Percentiles rank a stretch among this genome's conserved stretches.
Conservation (phyloP, 805 yeast species). For the Starmerella potacharoeniae region DNA sequence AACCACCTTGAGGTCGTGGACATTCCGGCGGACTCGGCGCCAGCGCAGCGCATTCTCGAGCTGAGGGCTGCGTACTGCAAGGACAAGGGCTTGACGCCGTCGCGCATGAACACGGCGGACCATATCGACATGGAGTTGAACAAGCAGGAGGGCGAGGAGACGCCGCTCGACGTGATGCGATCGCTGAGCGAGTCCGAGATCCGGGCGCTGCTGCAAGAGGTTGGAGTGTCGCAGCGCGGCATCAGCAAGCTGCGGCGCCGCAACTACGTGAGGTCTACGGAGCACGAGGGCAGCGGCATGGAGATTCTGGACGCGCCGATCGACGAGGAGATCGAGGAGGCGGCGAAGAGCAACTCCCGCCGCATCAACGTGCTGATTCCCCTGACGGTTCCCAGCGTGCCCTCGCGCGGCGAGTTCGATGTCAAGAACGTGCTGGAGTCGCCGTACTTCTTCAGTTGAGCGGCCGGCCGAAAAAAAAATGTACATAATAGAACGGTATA, state of each 20-base stretch:
- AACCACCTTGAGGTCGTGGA: slow-evolving; percentile 52
- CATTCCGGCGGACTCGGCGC: slow-evolving; percentile 42
- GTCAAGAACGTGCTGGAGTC: slow-evolving; percentile 61
- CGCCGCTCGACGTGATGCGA: slow-evolving; percentile 51
- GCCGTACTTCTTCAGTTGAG: slow-evolving; percentile 57
- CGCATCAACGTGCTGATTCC: slow-evolving; percentile 48
- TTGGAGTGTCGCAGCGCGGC: slow-evolving; percentile 6
- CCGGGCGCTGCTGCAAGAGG: slow-evolving; percentile 26
- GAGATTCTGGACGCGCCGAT: slow-evolving; percentile 18
- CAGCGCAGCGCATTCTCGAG: slow-evolving; percentile 40
- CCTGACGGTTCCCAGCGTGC: slow-evolving; percentile 57
- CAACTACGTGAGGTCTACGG: slow-evolving; percentile 22
- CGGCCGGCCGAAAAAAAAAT: background rate
- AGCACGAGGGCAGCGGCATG: slow-evolving; percentile 28
- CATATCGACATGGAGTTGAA: slow-evolving; percentile 61
- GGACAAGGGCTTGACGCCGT: slow-evolving; percentile 26
- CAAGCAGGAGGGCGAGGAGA: slow-evolving; percentile 42
- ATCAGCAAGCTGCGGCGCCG: background rate
- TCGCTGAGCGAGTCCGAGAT: slow-evolving; percentile 23
- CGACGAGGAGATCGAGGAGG: slow-evolving; percentile 25
- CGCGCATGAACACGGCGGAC: slow-evolving; percentile 47
- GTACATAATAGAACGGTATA: background rate
- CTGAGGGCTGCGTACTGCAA: slow-evolving; percentile 41
- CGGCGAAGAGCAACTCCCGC: slow-evolving; percentile 20
- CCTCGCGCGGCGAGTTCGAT: slow-evolving; percentile 74